Evolutionary conservation across 176 grass and related monocot species (phyloP).

Genomic region (Avena insularis): DNA sequence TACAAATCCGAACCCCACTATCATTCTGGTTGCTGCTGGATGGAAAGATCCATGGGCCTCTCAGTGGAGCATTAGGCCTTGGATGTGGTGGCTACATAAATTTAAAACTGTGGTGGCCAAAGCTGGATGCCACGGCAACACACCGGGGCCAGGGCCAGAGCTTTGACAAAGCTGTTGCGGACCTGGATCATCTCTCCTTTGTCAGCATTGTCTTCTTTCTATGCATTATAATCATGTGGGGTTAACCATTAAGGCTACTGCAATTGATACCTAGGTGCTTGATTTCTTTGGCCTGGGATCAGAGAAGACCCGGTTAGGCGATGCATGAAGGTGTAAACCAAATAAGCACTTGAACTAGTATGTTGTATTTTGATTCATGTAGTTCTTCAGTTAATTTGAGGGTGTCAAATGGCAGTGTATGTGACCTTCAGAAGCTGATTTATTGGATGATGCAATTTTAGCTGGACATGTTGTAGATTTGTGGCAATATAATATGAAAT

Average conservation of each 20-base stretch:
- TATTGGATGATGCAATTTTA: too few species aligned
- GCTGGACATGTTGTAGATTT: too few species aligned
- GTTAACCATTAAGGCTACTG: slow-evolving; percentile 12
- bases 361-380: slow-evolving; percentile 5
- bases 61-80: neutral
- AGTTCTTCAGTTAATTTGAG: slow-evolving; percentile 17
- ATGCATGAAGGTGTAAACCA: neutral
- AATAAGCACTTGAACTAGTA: neutral
- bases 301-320: neutral
- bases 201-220: neutral
- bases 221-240: neutral
- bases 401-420: neutral
- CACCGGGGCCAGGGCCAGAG: neutral
- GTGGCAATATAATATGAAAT: too few species aligned
- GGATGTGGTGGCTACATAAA: neutral
- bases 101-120: slow-evolving; percentile 1
- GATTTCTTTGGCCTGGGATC: neutral
- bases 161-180: neutral
- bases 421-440: neutral
- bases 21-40: neutral
- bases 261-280: neutral
- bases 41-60: neutral
- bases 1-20: neutral
- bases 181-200: neutral
- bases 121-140: neutral